Evolutionary conservation across 495 filamentous ascomycete species (phyloP).

Genomic region (Podospora fimiseda): DNA sequence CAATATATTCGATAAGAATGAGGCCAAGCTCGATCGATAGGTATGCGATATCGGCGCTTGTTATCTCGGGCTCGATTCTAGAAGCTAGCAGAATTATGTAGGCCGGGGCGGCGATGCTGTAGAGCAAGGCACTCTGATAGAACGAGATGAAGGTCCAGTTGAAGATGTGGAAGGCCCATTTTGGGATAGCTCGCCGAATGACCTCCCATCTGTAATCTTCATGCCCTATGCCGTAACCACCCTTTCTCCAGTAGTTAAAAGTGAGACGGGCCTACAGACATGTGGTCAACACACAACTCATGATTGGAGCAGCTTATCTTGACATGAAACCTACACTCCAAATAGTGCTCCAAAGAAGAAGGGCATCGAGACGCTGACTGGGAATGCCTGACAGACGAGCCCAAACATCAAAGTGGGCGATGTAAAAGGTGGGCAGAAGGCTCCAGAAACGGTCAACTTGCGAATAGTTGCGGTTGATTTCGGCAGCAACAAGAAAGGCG

Average conservation of each 20-base stretch:
- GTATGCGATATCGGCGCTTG: constrained; percentile 60
- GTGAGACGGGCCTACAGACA: constrained; percentile 57
- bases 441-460: constrained; percentile 93
- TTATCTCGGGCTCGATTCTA: constrained; percentile 37
- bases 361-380: constrained; percentile 65
- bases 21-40: constrained; percentile 60
- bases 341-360: constrained; percentile 60
- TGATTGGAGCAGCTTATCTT: too few species aligned
- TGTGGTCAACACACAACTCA: constrained; percentile 32
- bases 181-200: constrained; percentile 35
- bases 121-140: constrained; percentile 74
- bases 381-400: constrained; percentile 67
- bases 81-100: constrained; percentile 67
- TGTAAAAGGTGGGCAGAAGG: constrained; percentile 78
- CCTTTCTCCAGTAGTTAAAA: constrained; percentile 96
- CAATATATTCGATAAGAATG: constrained; percentile 68
- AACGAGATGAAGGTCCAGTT: constrained; percentile 84
- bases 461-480: constrained; percentile 87
- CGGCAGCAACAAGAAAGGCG: constrained; percentile 65
- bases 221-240: constrained; percentile 77
- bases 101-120: constrained; percentile 67
- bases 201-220: constrained; percentile 88
- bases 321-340: constrained; percentile 91
- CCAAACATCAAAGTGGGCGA: constrained; percentile 79
- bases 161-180: constrained; percentile 66